Percentiles rank a stretch among this genome's conserved stretches.
These are phyloP conservation scores for Erythrobasidium yunnanense DNA, from an alignment of 768 basidiomycete species.

Conservation along the genomic window DNA sequence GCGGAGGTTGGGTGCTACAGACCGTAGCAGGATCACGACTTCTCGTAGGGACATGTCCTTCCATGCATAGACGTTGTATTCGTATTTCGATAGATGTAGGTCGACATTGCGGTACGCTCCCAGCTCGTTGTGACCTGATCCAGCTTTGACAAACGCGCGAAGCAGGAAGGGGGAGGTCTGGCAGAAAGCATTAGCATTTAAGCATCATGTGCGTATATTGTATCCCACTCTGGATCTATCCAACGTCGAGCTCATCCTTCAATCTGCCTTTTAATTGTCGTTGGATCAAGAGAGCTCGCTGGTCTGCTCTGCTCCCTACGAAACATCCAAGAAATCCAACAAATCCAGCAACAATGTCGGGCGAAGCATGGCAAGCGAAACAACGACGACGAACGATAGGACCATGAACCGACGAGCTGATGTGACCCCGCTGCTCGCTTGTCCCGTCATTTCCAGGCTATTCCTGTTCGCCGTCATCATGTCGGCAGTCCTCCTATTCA, in stretches of 20 bases:
- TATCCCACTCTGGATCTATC: background rate
- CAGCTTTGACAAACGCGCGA: constrained; percentile 30
- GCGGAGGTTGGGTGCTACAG: constrained; percentile 23
- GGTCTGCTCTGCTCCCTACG: too few relatives aligned
- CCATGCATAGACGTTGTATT: constrained; percentile 34
- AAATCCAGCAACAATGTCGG: constrained; percentile 13
- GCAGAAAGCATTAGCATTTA: too few relatives aligned
- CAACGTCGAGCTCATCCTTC: too few relatives aligned
- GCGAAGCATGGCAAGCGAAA: constrained; percentile 28
- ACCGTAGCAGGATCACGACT: constrained; percentile 31
- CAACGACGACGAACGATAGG: background rate
- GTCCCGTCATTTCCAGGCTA: constrained; percentile 61
- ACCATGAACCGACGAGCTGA: too few relatives aligned
- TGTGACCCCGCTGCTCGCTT: background rate
- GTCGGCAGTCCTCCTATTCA: constrained; percentile 89
- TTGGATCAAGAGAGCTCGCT: too few relatives aligned
- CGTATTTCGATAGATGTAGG: constrained; percentile 7
- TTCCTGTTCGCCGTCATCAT: constrained; percentile 93
- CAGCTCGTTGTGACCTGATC: constrained; percentile 19
- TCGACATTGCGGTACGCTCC: constrained; percentile 1
- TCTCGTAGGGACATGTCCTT: constrained; percentile 34
- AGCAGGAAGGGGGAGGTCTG: constrained; percentile 36
- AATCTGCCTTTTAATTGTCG: too few relatives aligned
- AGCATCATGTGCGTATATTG: too few relatives aligned
- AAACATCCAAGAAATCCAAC: too few relatives aligned